These are phyloP conservation scores for Termitomyces sp. DNA, from an alignment of 768 basidiomycete species.

Conservation along the genomic window DNA sequence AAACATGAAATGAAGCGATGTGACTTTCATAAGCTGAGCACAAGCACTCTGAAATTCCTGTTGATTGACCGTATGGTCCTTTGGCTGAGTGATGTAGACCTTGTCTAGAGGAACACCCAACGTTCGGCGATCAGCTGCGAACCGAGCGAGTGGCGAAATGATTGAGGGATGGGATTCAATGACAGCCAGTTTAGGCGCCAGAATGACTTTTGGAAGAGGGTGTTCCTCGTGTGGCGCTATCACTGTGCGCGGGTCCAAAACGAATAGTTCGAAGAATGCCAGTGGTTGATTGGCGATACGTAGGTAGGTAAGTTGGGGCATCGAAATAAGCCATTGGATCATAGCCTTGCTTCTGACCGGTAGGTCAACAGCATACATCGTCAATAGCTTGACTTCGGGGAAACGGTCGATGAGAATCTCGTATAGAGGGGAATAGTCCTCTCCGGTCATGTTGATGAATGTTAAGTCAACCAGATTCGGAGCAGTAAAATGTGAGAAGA, in stretches of 20 bases:
- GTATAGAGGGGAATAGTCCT: constrained; percentile 51
- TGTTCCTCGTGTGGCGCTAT: constrained; percentile 2
- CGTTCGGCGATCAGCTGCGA: constrained; percentile 31
- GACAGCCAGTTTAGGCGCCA: constrained; percentile 43
- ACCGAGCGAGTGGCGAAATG: constrained; percentile 27
- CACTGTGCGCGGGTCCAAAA: constrained; percentile 31
- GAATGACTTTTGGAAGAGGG: constrained; percentile 14
- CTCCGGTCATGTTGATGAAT: constrained; percentile 48
- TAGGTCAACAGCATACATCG: constrained; percentile 44
- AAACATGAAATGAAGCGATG: constrained; percentile 26
- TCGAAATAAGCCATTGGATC: constrained; percentile 52
- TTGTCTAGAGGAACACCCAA: constrained; percentile 45
- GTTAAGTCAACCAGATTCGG: constrained; percentile 58
- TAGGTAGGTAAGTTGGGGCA: constrained; percentile 51
- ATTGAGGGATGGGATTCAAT: constrained; percentile 44
- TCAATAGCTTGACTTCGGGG: constrained; percentile 51
- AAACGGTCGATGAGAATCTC: constrained; percentile 42
- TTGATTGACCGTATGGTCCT: background rate
- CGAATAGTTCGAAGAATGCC: constrained; percentile 46
- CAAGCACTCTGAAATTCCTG: constrained; percentile 19
- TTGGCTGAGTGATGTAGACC: constrained; percentile 38
- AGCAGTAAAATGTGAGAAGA: constrained; percentile 48
- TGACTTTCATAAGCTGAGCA: constrained; percentile 22
- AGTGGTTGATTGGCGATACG: constrained; percentile 42
- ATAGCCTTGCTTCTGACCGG: constrained; percentile 23